phyloP scores from a whole-genome alignment of 2,329 filamentous ascomycete species.

The Xenoacremonium recifei region DNA sequence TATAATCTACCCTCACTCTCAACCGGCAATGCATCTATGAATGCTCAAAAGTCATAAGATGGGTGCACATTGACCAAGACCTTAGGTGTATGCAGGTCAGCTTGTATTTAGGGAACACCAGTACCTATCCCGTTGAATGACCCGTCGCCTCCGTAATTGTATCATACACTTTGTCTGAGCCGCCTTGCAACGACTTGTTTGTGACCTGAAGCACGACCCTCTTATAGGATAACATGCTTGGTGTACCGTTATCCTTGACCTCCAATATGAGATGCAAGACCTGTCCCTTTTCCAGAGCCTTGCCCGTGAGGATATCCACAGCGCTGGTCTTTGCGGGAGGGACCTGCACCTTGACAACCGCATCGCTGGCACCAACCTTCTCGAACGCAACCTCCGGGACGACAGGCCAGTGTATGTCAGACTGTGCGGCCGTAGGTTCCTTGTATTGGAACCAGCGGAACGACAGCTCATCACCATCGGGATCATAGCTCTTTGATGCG shows the following conservation, averaged over 20 bases:
- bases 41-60: too few relatives aligned
- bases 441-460: conserved; percentile 52
- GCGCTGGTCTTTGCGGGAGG: conserved; percentile 36
- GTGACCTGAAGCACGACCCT: conserved; percentile 34
- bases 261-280: conserved; percentile 47
- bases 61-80: too few relatives aligned
- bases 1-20: too few relatives aligned
- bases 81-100: too few relatives aligned
- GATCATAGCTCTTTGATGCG: conserved; percentile 45
- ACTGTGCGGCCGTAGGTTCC: conserved; percentile 37
- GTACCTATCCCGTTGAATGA: background rate
- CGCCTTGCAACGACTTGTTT: conserved; percentile 8
- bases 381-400: conserved; percentile 27
- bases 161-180: background rate
- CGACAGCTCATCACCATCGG: conserved; percentile 40
- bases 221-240: conserved; percentile 43
- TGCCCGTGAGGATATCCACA: conserved; percentile 27
- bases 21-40: too few relatives aligned
- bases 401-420: conserved; percentile 31
- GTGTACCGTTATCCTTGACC: conserved; percentile 40
- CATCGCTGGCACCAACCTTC: conserved; percentile 3
- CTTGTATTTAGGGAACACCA: too few relatives aligned
- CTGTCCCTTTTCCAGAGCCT: conserved; percentile 38
- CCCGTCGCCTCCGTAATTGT: background rate
- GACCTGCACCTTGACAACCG: conserved; percentile 29